A percentile compares a stretch with the other conserved stretches of the same genome.
phyloP scores from a whole-genome alignment of 148 eudicot species.

The Talinum fruticosum region DNA sequence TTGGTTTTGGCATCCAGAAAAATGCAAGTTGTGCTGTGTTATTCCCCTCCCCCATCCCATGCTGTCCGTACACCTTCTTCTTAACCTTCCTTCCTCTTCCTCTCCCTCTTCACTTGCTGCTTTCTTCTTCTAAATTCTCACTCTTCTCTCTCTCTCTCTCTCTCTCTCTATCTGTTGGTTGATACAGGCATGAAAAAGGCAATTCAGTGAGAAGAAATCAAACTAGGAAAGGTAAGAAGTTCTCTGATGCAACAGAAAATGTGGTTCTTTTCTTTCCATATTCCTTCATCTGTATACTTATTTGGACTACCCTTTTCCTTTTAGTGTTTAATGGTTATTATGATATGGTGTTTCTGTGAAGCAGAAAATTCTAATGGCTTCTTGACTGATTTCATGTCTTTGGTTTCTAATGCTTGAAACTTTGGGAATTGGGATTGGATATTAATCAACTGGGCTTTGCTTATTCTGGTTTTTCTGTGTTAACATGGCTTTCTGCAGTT shows the following conservation, averaged over 20 bases:
- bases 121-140: neutral
- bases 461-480: neutral
- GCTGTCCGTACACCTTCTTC: neutral
- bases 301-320: neutral
- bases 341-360: neutral
- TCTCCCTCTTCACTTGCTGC: slow-evolving; percentile 8
- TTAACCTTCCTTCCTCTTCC: neutral
- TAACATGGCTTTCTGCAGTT: neutral
- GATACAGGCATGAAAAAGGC: neutral
- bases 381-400: neutral
- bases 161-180: neutral
- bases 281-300: no score
- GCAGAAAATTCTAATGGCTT: neutral
- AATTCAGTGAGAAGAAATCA: no score
- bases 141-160: neutral
- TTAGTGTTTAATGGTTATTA: no score
- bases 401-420: neutral
- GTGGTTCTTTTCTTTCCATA: neutral
- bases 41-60: slow-evolving; percentile 3
- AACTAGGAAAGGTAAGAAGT: slow-evolving; percentile 6
- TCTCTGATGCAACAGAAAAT: neutral
- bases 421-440: no score
- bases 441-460: neutral
- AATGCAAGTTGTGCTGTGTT: neutral
- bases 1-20: neutral